Conservation (phyloP, 176 grass and related monocot genomes). For the Bonia amplexicaulis region DNA sequence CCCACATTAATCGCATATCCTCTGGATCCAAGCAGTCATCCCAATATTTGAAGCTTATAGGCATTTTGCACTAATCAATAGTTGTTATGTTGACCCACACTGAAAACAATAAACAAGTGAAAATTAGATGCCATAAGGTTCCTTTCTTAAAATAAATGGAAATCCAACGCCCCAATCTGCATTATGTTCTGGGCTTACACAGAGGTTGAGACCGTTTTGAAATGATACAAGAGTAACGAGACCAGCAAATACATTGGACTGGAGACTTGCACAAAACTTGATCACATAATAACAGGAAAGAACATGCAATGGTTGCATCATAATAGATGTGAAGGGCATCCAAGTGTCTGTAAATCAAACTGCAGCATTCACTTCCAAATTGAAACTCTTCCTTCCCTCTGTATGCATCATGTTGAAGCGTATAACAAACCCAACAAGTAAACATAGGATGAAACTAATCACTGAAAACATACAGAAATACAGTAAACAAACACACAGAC, state of each 20-base stretch:
- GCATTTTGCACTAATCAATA: constrained; percentile 45
- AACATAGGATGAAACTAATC: neutral
- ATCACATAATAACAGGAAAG: neutral
- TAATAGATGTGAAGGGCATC: neutral
- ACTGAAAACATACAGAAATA: neutral
- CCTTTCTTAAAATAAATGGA: neutral
- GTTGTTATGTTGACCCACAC: neutral
- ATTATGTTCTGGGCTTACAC: neutral
- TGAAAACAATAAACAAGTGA: neutral
- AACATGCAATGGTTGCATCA: neutral
- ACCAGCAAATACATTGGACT: neutral
- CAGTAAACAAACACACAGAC: neutral
- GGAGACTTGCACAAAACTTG: neutral
- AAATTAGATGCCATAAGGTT: neutral
- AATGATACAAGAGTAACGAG: neutral
- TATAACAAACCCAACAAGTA: neutral
- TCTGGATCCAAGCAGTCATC: constrained; percentile 81
- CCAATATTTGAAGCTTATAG: constrained; percentile 89
- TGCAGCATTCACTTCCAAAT: neutral
- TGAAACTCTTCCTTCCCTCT: neutral
- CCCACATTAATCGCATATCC: constrained; percentile 80
- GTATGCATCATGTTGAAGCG: neutral
- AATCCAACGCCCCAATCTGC: neutral
- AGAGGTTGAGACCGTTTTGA: neutral
- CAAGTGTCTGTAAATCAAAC: neutral